Conservation (phyloP, 306 rosid genomes). For the Quercus cerris region DNA sequence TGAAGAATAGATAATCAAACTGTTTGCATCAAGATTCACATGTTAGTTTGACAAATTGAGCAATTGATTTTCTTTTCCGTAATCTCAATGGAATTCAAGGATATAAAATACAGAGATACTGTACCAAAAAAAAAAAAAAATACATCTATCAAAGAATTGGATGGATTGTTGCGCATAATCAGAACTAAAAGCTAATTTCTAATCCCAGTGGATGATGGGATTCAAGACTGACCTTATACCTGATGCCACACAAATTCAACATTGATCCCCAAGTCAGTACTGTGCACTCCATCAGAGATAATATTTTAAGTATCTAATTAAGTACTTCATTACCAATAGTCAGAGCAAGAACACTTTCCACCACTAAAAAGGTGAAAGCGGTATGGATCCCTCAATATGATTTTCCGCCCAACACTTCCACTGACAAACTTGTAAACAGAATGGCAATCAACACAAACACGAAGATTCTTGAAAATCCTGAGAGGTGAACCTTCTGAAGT, state of each 20-base stretch:
- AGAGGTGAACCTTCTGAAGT: conserved; percentile 59
- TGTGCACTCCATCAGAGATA: background rate
- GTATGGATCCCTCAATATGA: conserved; percentile 76
- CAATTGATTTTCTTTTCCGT: background rate
- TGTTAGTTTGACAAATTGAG: too few relatives aligned
- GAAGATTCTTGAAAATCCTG: conserved; percentile 83
- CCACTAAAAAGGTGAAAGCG: conserved; percentile 82
- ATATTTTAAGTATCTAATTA: background rate
- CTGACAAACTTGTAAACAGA: conserved; percentile 76
- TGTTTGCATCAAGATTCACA: too few relatives aligned
- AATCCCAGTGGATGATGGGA: background rate
- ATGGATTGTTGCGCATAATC: background rate
- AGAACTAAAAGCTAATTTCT: background rate
- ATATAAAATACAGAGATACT: background rate
- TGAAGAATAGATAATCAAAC: too few relatives aligned
- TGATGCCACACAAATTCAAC: background rate
- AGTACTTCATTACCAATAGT: conserved; percentile 62
- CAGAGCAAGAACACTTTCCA: conserved; percentile 85
- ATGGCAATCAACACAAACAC: conserved; percentile 95
- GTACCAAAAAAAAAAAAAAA: background rate
- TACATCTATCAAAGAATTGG: background rate
- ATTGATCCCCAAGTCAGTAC: background rate
- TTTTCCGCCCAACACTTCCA: conserved; percentile 53
- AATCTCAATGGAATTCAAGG: background rate
- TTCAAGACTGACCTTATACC: background rate